Conservation (phyloP, 192 early-diverging fungal genomes). For the Umbelopsis isabellina region DNA sequence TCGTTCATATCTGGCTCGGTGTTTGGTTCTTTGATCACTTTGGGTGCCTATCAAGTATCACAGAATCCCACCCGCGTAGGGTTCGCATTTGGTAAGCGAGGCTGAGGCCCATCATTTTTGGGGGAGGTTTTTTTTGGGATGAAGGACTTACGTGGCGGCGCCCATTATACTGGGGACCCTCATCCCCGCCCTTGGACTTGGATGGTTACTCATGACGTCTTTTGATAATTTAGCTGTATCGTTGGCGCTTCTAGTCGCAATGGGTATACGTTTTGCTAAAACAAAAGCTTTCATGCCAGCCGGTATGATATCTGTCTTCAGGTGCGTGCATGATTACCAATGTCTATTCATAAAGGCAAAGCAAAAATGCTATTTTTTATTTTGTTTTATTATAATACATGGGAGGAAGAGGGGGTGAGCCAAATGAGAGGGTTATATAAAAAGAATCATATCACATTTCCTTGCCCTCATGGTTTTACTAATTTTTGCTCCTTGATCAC, state of each 20-base stretch:
- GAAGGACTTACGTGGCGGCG: background rate
- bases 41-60: slow-evolving; percentile 36
- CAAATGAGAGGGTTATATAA: background rate
- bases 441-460: too few relatives aligned
- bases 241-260: slow-evolving; percentile 33
- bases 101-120: background rate
- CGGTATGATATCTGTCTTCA: slow-evolving; percentile 44
- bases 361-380: too few relatives aligned
- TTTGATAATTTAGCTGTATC: slow-evolving; percentile 26
- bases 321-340: slow-evolving; percentile 22
- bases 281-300: slow-evolving; percentile 51
- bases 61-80: slow-evolving; percentile 29
- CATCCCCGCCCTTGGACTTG: too few relatives aligned
- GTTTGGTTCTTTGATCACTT: slow-evolving; percentile 33
- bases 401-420: background rate
- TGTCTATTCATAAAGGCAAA: background rate
- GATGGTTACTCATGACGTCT: too few relatives aligned
- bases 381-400: too few relatives aligned
- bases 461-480: background rate
- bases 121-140: background rate
- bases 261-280: slow-evolving; percentile 45
- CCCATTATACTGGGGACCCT: background rate
- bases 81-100: slow-evolving; percentile 38
- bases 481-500: background rate
- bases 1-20: slow-evolving; percentile 38